Base-by-base conservation (phyloP, 2,329 filamentous ascomycete genomes). In the Corynespora cassiicola region DNA sequence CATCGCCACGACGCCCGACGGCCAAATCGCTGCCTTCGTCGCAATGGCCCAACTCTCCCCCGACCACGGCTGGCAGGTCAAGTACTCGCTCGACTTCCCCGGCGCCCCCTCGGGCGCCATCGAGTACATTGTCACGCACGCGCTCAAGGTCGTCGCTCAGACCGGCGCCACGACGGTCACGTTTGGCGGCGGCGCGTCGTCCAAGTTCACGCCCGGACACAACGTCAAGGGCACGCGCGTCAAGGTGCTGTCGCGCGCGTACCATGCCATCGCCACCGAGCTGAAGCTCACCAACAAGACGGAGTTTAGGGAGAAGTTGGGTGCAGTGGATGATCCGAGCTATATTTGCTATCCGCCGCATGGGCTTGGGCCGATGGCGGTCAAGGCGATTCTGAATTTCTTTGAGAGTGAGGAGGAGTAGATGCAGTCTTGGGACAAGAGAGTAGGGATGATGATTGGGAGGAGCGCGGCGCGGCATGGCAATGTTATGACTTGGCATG, bases 11-110 rank as follows among this genome's bases (percentile, higher is more conserved):
- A 87, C 87, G 51, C 78, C 81, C 58, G 80, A 88, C 11, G 87
- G 87, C 47, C 81, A 79, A 43, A 82, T 96, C 39, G 79, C 79
- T 26, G 86, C 87, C 21, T 80, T 96, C 42, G 86, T 92, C n/a
- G 85, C 92, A 7, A 76, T 96, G 56, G 87, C 88, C 36, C 87
- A 90, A 66, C 81, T 96, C 18, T 82, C 87, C 3, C 88, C 90
- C 2, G 76, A 81, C 22, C 82, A 95, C 64, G 91, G 91, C 37
- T 95, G 90, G 83, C 91, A 96, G 74, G 86, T 96, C 64, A 96
- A 96, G 75, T 96, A 94, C 76, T 88, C 87, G n/a, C 82, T 96
- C 37, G 90, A 96, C 69, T 96, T 96, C 77, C 91, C 90, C 0
- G 83, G 82, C 17, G 82, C 90, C 1, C 87, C 91, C n/a, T 88